Conservation (phyloP, 2,329 filamentous ascomycete species). For the Atkinsonella texensis region DNA sequence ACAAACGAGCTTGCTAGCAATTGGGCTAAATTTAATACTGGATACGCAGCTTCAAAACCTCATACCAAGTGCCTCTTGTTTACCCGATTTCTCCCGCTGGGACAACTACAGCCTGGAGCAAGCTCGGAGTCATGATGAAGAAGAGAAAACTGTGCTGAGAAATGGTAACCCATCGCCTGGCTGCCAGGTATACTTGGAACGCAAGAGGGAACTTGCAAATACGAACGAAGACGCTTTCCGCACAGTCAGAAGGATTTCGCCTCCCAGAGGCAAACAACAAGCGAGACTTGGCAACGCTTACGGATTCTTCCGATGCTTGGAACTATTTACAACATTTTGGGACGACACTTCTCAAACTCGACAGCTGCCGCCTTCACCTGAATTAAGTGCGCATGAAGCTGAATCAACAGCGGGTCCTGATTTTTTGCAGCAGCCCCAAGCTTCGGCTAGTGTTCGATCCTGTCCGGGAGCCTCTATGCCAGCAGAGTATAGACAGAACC, state of each 20-base stretch:
- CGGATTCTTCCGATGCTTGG: slow-evolving; percentile 53
- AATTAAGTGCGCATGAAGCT: slow-evolving; percentile 14
- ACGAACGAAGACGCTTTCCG: slow-evolving; percentile 48
- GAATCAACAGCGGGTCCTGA: slow-evolving; percentile 3
- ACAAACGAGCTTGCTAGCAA: slow-evolving; percentile 40
- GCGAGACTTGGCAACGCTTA: slow-evolving; percentile 50
- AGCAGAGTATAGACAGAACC: slow-evolving; percentile 41
- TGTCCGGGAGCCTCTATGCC: slow-evolving; percentile 44
- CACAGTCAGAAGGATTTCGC: slow-evolving; percentile 45
- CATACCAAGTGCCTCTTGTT: slow-evolving; percentile 38
- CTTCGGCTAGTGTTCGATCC: slow-evolving; percentile 24
- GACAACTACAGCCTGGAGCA: slow-evolving; percentile 36
- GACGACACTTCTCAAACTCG: slow-evolving; percentile 40
- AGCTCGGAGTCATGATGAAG: slow-evolving; percentile 34
- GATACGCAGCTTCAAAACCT: slow-evolving; percentile 36
- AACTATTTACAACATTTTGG: slow-evolving; percentile 47
- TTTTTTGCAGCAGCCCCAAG: slow-evolving; percentile 8
- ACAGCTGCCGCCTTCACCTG: slow-evolving; percentile 21
- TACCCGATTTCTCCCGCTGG: slow-evolving; percentile 44
- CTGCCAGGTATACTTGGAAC: slow-evolving; percentile 45
- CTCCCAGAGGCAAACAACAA: slow-evolving; percentile 39
- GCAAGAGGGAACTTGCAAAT: slow-evolving; percentile 43
- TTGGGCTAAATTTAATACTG: slow-evolving; percentile 43
- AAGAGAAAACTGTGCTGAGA: slow-evolving; percentile 35
- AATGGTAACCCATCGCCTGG: slow-evolving; percentile 45